phyloP scores from a whole-genome alignment of 2,329 filamentous ascomycete genomes.

The Aureobasidium sp. region DNA sequence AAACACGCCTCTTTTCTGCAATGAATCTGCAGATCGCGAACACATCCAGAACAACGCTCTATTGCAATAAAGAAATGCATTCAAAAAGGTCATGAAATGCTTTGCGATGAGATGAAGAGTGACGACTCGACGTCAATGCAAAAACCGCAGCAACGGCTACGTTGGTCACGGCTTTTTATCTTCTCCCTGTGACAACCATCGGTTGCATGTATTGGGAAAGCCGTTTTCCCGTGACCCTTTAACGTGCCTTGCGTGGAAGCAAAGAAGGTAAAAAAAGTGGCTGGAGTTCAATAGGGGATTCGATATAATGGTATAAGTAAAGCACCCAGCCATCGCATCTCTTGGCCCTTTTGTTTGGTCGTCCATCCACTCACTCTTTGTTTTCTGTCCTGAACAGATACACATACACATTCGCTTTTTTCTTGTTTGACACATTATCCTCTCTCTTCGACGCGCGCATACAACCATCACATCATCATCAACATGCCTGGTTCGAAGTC shows the following conservation, averaged over 20 bases:
- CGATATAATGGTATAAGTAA: slow-evolving; percentile 12
- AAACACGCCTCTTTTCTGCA: slow-evolving; percentile 2
- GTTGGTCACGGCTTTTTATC: slow-evolving; percentile 5
- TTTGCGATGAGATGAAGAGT: neutral
- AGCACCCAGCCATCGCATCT: slow-evolving; percentile 1
- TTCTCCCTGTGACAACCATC: slow-evolving; percentile 13
- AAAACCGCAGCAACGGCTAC: slow-evolving; percentile 8
- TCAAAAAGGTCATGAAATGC: neutral
- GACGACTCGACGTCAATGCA: neutral
- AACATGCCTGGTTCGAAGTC: slow-evolving; percentile 4
- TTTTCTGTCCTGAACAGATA: neutral
- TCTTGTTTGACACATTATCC: neutral
- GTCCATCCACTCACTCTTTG: slow-evolving; percentile 11
- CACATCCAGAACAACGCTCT: neutral
- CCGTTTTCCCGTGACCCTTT: slow-evolving; percentile 14
- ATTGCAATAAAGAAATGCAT: neutral
- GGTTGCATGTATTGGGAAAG: slow-evolving; percentile 11
- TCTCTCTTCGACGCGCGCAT: neutral
- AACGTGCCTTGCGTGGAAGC: slow-evolving; percentile 9
- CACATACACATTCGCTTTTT: neutral
- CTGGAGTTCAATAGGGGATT: slow-evolving; percentile 9
- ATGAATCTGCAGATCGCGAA: neutral
- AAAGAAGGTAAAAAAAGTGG: slow-evolving; percentile 8
- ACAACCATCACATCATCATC: neutral
- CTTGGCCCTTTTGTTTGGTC: slow-evolving; percentile 10